These are phyloP conservation scores for Pseudomicrostroma phylloplanum DNA, from an alignment of 1,284 basidiomycete species.

Conservation along the genomic window DNA sequence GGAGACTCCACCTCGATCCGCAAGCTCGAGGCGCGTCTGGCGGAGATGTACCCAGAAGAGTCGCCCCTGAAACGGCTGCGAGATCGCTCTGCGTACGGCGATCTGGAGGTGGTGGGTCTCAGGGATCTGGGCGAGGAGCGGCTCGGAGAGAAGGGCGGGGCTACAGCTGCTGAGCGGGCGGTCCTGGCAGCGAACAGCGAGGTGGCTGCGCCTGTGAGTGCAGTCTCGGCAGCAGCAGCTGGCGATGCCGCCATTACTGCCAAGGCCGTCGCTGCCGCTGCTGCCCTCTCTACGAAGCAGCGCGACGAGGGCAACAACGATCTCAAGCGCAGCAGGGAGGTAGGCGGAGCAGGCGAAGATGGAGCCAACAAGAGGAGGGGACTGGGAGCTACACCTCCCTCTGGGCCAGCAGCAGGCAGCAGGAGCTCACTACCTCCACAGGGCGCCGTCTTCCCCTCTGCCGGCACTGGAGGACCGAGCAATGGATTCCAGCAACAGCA, in stretches of 20 bases:
- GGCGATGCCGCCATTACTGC: slow-evolving; percentile 14
- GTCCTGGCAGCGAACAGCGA: slow-evolving; percentile 19
- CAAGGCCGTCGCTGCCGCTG: slow-evolving; percentile 27
- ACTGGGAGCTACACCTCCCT: background rate
- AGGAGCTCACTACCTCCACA: background rate
- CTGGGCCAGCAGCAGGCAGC: background rate
- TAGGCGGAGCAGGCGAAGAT: slow-evolving; percentile 56
- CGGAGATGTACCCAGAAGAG: slow-evolving; percentile 79
- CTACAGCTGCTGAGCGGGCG: slow-evolving; percentile 27
- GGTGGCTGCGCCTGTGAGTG: background rate
- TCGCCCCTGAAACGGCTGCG: slow-evolving; percentile 85
- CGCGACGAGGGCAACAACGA: slow-evolving; percentile 37
- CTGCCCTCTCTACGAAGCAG: slow-evolving; percentile 38
- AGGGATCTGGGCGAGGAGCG: slow-evolving; percentile 70
- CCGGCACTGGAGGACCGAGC: background rate
- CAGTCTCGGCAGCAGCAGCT: slow-evolving; percentile 2
- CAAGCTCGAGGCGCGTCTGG: slow-evolving; percentile 79
- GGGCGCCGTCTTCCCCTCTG: background rate
- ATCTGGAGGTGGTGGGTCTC: slow-evolving; percentile 78
- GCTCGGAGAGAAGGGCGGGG: slow-evolving; percentile 11
- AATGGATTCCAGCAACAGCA: background rate
- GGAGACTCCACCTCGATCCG: slow-evolving; percentile 82
- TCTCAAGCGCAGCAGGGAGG: slow-evolving; percentile 51
- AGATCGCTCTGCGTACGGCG: slow-evolving; percentile 77
- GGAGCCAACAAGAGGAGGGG: background rate